phyloP scores from a whole-genome alignment of 1,139 yeast genomes.

The Candida tetrigidarum region DNA sequence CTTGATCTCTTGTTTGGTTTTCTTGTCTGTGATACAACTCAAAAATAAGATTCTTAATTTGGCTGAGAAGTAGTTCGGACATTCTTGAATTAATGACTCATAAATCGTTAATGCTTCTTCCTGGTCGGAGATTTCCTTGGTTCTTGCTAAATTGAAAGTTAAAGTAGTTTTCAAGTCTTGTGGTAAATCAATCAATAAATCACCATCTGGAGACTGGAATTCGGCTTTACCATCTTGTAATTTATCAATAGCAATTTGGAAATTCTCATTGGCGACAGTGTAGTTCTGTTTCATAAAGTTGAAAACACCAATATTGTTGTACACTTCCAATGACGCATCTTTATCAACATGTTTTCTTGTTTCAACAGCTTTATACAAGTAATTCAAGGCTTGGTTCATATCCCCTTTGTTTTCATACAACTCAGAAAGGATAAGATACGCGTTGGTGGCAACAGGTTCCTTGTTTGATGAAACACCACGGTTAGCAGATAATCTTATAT shows the following conservation, averaged over 20 bases:
- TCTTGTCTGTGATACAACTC: constrained; percentile 36
- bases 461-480: constrained; percentile 44
- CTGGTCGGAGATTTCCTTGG: constrained; percentile 52
- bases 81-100: constrained; percentile 52
- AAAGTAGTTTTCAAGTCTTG: constrained; percentile 50
- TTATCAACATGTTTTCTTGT: constrained; percentile 44
- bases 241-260: constrained; percentile 51
- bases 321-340: constrained; percentile 66
- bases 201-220: constrained; percentile 30
- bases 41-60: constrained; percentile 70
- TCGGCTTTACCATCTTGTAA: constrained; percentile 23
- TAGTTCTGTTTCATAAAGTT: constrained; percentile 68
- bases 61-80: constrained; percentile 80
- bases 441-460: constrained; percentile 72
- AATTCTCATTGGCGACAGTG: constrained; percentile 43
- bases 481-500: constrained; percentile 62
- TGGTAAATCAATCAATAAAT: constrained; percentile 28
- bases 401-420: constrained; percentile 66
- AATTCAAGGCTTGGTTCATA: constrained; percentile 59
- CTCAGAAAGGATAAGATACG: constrained; percentile 67
- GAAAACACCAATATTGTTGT: constrained; percentile 87
- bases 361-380: constrained; percentile 62
- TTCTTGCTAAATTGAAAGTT: constrained; percentile 65
- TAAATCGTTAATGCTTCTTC: constrained; percentile 57
- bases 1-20: constrained; percentile 48